phyloP scores from a whole-genome alignment of 2,329 filamentous ascomycete species.

The Colletotrichum camelliae region DNA sequence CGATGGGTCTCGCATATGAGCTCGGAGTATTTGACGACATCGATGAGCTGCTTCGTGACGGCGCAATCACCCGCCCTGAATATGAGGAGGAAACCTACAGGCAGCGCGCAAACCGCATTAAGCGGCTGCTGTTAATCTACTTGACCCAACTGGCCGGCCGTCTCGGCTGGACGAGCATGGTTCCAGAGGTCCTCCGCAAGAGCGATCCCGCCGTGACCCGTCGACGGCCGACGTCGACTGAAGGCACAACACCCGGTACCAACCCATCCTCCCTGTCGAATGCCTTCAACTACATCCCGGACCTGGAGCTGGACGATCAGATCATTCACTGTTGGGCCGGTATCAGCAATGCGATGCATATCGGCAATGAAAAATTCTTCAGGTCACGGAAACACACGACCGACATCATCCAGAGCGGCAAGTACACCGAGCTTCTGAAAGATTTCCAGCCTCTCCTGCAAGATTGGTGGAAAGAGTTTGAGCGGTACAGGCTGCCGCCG shows the following conservation, averaged over 20 bases:
- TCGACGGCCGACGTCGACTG: constrained; percentile 53
- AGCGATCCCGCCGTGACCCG: constrained; percentile 62
- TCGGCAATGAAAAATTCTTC: constrained; percentile 88
- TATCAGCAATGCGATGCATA: constrained; percentile 90
- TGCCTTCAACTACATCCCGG: constrained; percentile 69
- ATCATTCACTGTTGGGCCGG: constrained; percentile 93
- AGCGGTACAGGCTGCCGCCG: constrained; percentile 72
- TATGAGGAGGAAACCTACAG: constrained; percentile 80
- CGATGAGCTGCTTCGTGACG: constrained; percentile 69
- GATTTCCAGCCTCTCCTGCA: constrained; percentile 80
- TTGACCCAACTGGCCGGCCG: constrained; percentile 92
- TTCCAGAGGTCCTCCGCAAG: constrained; percentile 70
- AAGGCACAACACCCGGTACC: constrained; percentile 66
- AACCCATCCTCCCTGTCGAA: constrained; percentile 61
- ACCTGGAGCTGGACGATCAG: constrained; percentile 70
- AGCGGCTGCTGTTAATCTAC: constrained; percentile 87
- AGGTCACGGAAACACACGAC: constrained; percentile 86
- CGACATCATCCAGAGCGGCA: constrained; percentile 84
- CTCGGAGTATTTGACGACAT: constrained; percentile 94
- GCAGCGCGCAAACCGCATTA: constrained; percentile 80
- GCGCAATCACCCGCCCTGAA: constrained; percentile 65
- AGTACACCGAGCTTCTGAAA: constrained; percentile 81
- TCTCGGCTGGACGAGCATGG: constrained; percentile 92
- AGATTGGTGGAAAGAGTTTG: constrained; percentile 83
- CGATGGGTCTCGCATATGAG: constrained; percentile 88